Conservation (phyloP, 1,139 yeast species). For the Trichomonascaceae sp. region DNA sequence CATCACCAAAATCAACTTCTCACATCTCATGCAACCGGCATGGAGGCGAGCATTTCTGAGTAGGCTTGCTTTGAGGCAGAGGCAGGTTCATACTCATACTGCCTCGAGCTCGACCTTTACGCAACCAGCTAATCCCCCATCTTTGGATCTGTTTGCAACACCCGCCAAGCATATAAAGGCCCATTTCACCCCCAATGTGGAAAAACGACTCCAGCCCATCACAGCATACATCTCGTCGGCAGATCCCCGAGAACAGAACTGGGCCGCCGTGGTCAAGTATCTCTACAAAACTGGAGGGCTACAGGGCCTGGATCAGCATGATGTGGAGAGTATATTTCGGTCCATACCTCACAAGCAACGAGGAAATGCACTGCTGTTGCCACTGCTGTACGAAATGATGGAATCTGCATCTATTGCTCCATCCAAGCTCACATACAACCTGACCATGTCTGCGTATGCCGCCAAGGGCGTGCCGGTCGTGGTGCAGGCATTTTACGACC, state of each 20-base stretch:
- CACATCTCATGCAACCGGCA: no score
- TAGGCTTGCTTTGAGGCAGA: no score
- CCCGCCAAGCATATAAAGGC: no score
- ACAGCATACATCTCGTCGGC: slow-evolving; percentile 10
- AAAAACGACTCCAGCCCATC: no score
- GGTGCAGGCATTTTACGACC: slow-evolving; percentile 24
- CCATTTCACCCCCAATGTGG: no score
- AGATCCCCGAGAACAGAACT: slow-evolving; percentile 12
- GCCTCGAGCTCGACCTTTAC: no score
- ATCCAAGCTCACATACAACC: slow-evolving; percentile 17
- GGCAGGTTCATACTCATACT: no score
- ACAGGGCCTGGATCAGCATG: slow-evolving; percentile 11
- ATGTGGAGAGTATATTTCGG: slow-evolving; percentile 16
- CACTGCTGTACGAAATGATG: slow-evolving; percentile 18
- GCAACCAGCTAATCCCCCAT: no score
- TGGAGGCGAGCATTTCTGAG: no score
- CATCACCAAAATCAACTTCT: no score
- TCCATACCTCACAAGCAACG: slow-evolving; percentile 20
- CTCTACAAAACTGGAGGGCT: slow-evolving; percentile 12
- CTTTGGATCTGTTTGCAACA: no score
- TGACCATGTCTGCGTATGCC: slow-evolving; percentile 26
- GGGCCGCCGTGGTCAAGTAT: slow-evolving; percentile 13
- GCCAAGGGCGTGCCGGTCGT: slow-evolving; percentile 17
- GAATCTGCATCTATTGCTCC: slow-evolving; percentile 13
- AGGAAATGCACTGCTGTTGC: slow-evolving; percentile 8